These are phyloP conservation scores for Leccinum pseudoinsigne DNA, from an alignment of 1,284 basidiomycete genomes.

Conservation along the genomic window DNA sequence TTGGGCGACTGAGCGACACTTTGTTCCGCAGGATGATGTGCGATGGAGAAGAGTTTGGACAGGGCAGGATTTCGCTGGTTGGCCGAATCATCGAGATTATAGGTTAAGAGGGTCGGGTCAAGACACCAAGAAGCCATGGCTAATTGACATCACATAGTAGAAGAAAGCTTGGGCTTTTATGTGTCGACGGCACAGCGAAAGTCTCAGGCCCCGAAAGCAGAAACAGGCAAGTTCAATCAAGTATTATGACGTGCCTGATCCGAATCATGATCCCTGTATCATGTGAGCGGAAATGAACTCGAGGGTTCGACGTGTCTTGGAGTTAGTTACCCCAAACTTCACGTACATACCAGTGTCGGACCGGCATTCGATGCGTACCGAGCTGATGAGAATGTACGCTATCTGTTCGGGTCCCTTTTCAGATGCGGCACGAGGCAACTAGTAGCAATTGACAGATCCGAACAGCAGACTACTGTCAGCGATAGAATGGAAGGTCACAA, in stretches of 20 bases:
- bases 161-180: neutral
- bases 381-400: neutral
- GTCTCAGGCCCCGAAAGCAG: neutral
- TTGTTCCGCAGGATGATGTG: conserved; percentile 4
- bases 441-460: neutral
- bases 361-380: neutral
- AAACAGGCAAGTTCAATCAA: neutral
- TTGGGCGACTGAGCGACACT: neutral
- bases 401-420: neutral
- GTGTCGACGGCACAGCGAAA: neutral
- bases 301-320: neutral
- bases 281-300: neutral
- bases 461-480: neutral
- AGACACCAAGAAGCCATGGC: neutral
- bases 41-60: conserved; percentile 6
- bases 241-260: neutral
- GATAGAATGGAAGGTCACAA: too few species aligned
- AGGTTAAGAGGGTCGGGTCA: neutral
- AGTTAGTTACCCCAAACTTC: neutral
- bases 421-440: neutral
- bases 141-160: neutral
- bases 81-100: neutral
- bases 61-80: neutral
- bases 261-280: too few species aligned
- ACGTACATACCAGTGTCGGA: neutral